These are phyloP conservation scores for Galeopsis tetrahit DNA, from an alignment of 257 asterid species.

Conservation along the genomic window DNA sequence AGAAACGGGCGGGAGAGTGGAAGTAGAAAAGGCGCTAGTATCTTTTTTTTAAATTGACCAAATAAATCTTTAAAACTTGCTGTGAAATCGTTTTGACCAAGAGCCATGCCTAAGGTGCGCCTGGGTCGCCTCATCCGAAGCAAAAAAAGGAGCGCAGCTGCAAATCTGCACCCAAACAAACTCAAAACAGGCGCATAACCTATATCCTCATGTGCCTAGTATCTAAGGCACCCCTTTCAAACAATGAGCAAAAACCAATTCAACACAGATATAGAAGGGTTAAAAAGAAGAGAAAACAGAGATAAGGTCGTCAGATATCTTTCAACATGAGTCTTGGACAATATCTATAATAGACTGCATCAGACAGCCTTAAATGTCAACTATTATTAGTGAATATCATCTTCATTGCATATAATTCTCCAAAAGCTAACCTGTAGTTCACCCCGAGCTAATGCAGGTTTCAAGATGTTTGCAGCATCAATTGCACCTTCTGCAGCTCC, in stretches of 20 bases:
- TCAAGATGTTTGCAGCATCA: slow-evolving; percentile 95
- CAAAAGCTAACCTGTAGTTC: slow-evolving; percentile 78
- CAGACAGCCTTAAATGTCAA: slow-evolving; percentile 19
- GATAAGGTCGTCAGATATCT: slow-evolving; percentile 6
- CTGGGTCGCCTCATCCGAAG: too few species aligned
- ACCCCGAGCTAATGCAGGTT: slow-evolving; percentile 97
- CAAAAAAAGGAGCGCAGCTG: too few species aligned
- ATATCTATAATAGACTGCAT: slow-evolving; percentile 1
- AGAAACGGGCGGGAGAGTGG: too few species aligned
- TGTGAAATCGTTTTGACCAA: too few species aligned
- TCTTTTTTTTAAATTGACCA: too few species aligned
- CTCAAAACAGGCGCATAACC: too few species aligned
- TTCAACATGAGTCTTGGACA: neutral
- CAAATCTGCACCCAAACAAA: too few species aligned
- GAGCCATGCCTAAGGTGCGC: too few species aligned
- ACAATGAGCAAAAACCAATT: neutral
- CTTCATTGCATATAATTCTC: slow-evolving; percentile 2
- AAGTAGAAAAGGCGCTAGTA: too few species aligned
- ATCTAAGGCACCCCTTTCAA: too few species aligned
- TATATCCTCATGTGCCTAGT: too few species aligned
- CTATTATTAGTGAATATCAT: slow-evolving; percentile 43
- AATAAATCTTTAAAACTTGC: too few species aligned
- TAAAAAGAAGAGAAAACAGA: neutral
- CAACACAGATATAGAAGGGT: neutral
- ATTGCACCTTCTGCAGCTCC: slow-evolving; percentile 99